A percentile compares a stretch with the other conserved stretches of the same genome.
phyloP scores from a whole-genome alignment of 2,329 filamentous ascomycete genomes.

The Diatrype stigma region DNA sequence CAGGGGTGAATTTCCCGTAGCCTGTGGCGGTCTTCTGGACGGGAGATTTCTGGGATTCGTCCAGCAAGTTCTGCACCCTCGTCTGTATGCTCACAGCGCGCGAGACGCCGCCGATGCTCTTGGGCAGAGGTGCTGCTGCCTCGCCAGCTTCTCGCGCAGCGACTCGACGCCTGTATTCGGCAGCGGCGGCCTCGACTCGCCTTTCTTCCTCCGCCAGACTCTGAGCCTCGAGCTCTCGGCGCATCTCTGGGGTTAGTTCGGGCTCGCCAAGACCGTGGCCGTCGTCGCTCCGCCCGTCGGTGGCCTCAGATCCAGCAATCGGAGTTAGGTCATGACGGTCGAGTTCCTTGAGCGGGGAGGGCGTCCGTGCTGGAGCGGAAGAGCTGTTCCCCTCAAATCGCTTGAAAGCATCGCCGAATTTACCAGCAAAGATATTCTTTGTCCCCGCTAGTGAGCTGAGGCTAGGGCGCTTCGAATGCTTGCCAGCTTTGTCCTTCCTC shows the following conservation, averaged over 20 bases:
- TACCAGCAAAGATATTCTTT: constrained; percentile 79
- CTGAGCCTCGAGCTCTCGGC: constrained; percentile 80
- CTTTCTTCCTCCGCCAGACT: constrained; percentile 83
- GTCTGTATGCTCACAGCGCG: constrained; percentile 85
- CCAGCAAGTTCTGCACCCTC: constrained; percentile 79
- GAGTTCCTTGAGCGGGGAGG: constrained; percentile 46
- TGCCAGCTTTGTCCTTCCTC: constrained; percentile 49
- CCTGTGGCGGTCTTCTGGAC: constrained; percentile 74
- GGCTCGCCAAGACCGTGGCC: constrained; percentile 59
- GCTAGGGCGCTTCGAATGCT: constrained; percentile 68
- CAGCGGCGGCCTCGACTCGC: constrained; percentile 81
- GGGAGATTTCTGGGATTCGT: constrained; percentile 65
- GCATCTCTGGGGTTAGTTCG: constrained; percentile 79
- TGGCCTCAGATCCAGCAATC: constrained; percentile 72
- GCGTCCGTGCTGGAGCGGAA: constrained; percentile 34
- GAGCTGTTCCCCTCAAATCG: constrained; percentile 66
- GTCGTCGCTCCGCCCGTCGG: constrained; percentile 64
- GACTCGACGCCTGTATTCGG: constrained; percentile 77
- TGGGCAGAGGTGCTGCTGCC: constrained; percentile 42
- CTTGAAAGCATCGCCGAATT: constrained; percentile 91
- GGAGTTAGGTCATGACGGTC: constrained; percentile 57
- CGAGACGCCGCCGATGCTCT: constrained; percentile 54
- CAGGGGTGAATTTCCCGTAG: constrained; percentile 80
- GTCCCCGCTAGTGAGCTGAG: constrained; percentile 67
- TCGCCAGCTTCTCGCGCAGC: constrained; percentile 51